Conservation (phyloP, 1,284 basidiomycete species). For the Xerocomus amazonicus region DNA sequence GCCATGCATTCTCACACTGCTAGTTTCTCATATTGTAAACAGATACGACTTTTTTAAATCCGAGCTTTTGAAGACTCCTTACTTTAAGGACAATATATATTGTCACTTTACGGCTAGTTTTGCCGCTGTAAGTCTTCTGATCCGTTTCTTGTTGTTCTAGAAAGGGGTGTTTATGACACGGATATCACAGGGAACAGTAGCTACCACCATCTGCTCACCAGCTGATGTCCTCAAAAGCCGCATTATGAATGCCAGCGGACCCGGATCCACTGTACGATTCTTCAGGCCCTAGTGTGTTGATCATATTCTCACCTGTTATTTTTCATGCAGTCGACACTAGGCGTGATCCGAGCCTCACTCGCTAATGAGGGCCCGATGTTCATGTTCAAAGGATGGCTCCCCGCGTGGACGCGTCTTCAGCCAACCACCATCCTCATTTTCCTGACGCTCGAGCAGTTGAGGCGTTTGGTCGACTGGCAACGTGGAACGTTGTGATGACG, state of each 20-base stretch:
- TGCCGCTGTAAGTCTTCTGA: conserved; percentile 57
- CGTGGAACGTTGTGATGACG: conserved; percentile 15
- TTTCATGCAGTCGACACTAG: conserved; percentile 58
- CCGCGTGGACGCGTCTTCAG: conserved; percentile 81
- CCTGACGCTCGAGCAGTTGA: conserved; percentile 58
- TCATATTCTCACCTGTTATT: not conserved
- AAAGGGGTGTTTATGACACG: not conserved
- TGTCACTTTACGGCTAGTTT: conserved; percentile 85
- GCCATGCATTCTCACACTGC: not conserved
- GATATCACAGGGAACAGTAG: conserved; percentile 71
- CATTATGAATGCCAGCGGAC: conserved; percentile 87
- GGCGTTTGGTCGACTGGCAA: conserved; percentile 24
- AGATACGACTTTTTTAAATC: conserved; percentile 91
- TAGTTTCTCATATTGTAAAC: conserved; percentile 1
- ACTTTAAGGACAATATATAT: conserved; percentile 77
- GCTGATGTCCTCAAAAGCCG: conserved; percentile 89
- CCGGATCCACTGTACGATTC: conserved; percentile 62
- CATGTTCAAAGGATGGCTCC: conserved; percentile 91
- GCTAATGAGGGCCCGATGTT: conserved; percentile 81
- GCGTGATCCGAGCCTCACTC: conserved; percentile 70
- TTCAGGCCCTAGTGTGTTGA: not conserved
- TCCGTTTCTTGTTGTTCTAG: not conserved
- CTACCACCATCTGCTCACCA: conserved; percentile 91
- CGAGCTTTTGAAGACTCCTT: conserved; percentile 63
- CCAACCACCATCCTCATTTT: conserved; percentile 85